Conservation (phyloP, 768 basidiomycete species). For the Pholiota molesta region DNA sequence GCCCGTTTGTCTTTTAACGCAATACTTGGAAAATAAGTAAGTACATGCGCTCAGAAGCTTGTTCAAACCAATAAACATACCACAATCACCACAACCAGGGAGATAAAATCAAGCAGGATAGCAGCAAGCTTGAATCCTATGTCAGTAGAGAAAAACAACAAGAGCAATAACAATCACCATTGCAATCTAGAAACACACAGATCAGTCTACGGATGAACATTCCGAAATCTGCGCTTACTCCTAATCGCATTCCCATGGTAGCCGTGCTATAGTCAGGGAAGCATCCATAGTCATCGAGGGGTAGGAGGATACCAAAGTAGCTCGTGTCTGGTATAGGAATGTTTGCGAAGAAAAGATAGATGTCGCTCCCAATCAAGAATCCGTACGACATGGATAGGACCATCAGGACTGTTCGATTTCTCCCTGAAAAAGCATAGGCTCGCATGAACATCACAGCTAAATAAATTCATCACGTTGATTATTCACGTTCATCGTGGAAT, state of each 20-base stretch:
- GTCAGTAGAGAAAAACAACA: background rate
- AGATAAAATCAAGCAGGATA: slow-evolving; percentile 37
- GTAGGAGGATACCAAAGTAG: slow-evolving; percentile 17
- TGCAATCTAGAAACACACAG: slow-evolving; percentile 16
- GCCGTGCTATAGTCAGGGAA: slow-evolving; percentile 38
- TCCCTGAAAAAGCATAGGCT: slow-evolving; percentile 44
- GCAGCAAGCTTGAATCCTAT: slow-evolving; percentile 30
- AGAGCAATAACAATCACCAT: slow-evolving; percentile 15
- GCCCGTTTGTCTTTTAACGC: slow-evolving; percentile 28
- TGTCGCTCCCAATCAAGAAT: slow-evolving; percentile 30
- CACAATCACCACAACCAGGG: slow-evolving; percentile 33
- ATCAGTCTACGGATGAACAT: slow-evolving; percentile 8
- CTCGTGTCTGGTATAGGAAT: slow-evolving; percentile 20
- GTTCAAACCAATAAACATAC: slow-evolving; percentile 22
- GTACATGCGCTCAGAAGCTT: background rate
- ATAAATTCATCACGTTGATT: background rate
- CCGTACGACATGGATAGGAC: slow-evolving; percentile 31
- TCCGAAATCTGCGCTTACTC: slow-evolving; percentile 26
- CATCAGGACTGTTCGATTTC: slow-evolving; percentile 29
- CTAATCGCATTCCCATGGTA: slow-evolving; percentile 31
- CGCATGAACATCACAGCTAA: slow-evolving; percentile 47
- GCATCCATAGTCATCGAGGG: slow-evolving; percentile 32
- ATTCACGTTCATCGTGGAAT: background rate
- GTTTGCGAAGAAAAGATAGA: slow-evolving; percentile 37
- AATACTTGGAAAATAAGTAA: slow-evolving; percentile 19